These are phyloP conservation scores for Piper betle DNA, from an alignment of 164 flowering plant genomes.

Conservation along the genomic window DNA sequence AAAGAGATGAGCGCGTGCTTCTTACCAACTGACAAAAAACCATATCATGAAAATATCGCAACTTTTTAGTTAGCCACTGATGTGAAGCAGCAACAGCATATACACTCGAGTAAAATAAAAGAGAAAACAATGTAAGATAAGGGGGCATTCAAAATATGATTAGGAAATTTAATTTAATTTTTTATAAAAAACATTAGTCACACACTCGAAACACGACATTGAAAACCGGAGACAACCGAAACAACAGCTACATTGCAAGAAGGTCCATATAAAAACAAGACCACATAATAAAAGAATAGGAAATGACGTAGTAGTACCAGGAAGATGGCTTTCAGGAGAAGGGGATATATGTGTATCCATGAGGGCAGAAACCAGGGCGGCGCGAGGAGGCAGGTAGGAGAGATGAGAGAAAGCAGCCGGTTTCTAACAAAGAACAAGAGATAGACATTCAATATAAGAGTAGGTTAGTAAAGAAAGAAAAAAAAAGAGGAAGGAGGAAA, in stretches of 20 bases:
- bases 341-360: not conserved
- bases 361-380: not conserved
- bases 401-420: not conserved
- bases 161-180: too few species aligned
- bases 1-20: conserved; percentile 80
- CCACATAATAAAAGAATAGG: too few species aligned
- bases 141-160: too few species aligned
- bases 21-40: conserved; percentile 25
- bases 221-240: too few species aligned
- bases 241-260: too few species aligned
- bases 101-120: too few species aligned
- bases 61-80: too few species aligned
- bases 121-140: too few species aligned
- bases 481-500: not conserved
- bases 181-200: not conserved
- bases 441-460: not conserved
- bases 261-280: too few species aligned
- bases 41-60: not conserved
- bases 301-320: not conserved
- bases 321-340: not conserved
- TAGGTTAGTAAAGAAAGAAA: not conserved
- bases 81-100: too few species aligned
- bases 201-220: not conserved
- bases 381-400: not conserved
- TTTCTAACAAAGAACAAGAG: not conserved